phyloP scores from a whole-genome alignment of 2,329 filamentous ascomycete genomes.

The Emergomyces orientalis region DNA sequence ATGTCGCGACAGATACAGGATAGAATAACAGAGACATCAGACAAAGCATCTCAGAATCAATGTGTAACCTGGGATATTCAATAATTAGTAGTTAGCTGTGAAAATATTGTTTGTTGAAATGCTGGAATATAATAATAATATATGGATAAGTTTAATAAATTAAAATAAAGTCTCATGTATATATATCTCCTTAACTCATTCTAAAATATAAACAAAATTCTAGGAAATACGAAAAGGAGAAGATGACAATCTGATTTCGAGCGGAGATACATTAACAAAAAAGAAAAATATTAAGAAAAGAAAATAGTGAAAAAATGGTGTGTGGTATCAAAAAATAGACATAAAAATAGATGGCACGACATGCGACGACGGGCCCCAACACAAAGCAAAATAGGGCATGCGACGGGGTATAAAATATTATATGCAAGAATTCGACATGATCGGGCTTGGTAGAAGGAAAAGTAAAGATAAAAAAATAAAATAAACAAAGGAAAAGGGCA shows the following conservation, averaged over 20 bases:
- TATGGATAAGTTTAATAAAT: too few relatives aligned
- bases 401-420: slow-evolving; percentile 3
- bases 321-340: background rate
- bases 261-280: background rate
- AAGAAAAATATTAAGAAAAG: background rate
- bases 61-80: too few relatives aligned
- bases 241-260: slow-evolving; percentile 2
- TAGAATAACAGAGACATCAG: too few relatives aligned
- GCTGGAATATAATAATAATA: too few relatives aligned
- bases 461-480: slow-evolving; percentile 19
- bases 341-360: background rate
- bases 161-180: background rate
- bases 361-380: background rate
- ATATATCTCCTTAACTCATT: background rate
- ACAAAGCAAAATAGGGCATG: slow-evolving; percentile 4
- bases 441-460: background rate
- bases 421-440: background rate
- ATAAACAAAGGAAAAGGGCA: slow-evolving; percentile 13
- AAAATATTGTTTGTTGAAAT: too few relatives aligned
- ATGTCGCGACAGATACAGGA: too few relatives aligned
- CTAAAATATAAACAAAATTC: background rate
- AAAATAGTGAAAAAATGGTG: background rate
- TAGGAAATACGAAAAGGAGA: too few relatives aligned
- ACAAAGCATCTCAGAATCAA: too few relatives aligned
- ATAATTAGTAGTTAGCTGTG: too few relatives aligned